phyloP scores from a whole-genome alignment of 2,329 filamentous ascomycete genomes.

The Pleoardoris graminearum region DNA sequence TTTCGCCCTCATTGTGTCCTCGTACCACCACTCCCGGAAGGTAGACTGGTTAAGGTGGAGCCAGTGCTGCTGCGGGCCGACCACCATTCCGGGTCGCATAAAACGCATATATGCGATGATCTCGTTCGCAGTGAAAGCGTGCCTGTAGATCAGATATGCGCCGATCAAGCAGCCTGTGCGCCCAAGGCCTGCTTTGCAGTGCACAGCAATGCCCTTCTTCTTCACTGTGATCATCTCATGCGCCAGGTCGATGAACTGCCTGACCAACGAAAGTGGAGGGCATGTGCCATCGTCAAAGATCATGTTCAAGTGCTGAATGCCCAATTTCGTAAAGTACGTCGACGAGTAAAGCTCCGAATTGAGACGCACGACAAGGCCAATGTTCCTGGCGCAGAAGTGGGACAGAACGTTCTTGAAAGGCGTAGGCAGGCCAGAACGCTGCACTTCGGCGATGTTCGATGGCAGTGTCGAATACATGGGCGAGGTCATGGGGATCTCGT shows the following conservation, averaged over 20 bases:
- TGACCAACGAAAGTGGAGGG: conserved; percentile 83
- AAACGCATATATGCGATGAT: conserved; percentile 98
- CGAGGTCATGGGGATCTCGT: conserved; percentile 71
- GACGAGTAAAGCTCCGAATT: conserved; percentile 96
- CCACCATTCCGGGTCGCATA: conserved; percentile 98
- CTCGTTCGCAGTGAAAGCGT: conserved; percentile 97
- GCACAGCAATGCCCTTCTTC: conserved; percentile 92
- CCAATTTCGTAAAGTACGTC: conserved; percentile 93
- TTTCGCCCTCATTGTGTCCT: conserved; percentile 78
- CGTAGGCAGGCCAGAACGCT: conserved; percentile 70
- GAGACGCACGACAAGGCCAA: conserved; percentile 90
- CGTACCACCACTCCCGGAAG: conserved; percentile 97
- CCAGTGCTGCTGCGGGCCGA: conserved; percentile 98
- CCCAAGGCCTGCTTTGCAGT: conserved; percentile 96
- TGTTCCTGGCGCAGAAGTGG: conserved; percentile 84
- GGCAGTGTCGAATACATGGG: conserved; percentile 76
- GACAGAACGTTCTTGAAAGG: conserved; percentile 95
- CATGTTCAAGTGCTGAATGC: conserved; percentile 97
- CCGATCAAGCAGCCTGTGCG: conserved; percentile 96
- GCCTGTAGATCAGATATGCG: conserved; percentile 94
- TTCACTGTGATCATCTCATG: conserved; percentile 91
- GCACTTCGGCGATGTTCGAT: conserved; percentile 72
- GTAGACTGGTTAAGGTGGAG: conserved; percentile 93
- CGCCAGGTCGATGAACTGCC: conserved; percentile 91
- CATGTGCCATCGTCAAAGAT: conserved; percentile 99